Evolutionary conservation across 495 filamentous ascomycete genomes (phyloP).

Genomic region (Podospora comata): DNA sequence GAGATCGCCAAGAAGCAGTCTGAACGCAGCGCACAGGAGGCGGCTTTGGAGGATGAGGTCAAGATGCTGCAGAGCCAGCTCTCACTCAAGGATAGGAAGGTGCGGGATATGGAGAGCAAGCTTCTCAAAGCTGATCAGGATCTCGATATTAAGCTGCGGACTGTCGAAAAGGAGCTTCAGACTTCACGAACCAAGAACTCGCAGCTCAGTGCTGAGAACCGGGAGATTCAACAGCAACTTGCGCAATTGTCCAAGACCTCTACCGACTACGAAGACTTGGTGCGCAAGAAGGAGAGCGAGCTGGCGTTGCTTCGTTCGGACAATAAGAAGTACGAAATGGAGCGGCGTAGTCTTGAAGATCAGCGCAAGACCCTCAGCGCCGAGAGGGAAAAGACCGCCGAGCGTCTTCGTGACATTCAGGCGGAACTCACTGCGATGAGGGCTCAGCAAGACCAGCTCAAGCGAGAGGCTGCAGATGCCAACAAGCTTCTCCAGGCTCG

Average conservation of each 20-base stretch:
- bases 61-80: slow-evolving; percentile 92
- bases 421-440: slow-evolving; percentile 84
- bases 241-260: slow-evolving; percentile 86
- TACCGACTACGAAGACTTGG: slow-evolving; percentile 88
- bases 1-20: slow-evolving; percentile 64
- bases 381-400: slow-evolving; percentile 77
- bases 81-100: slow-evolving; percentile 82
- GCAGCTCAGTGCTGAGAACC: slow-evolving; percentile 77
- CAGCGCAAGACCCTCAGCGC: slow-evolving; percentile 64
- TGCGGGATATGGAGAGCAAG: slow-evolving; percentile 82
- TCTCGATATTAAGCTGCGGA: slow-evolving; percentile 78
- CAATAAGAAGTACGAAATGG: slow-evolving; percentile 70
- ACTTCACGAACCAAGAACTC: slow-evolving; percentile 64
- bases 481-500: slow-evolving; percentile 82
- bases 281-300: slow-evolving; percentile 91
- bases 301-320: slow-evolving; percentile 80
- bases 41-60: slow-evolving; percentile 72
- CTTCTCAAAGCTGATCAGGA: slow-evolving; percentile 84
- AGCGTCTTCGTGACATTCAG: slow-evolving; percentile 76
- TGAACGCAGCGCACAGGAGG: slow-evolving; percentile 67
- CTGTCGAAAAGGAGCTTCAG: slow-evolving; percentile 78
- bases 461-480: slow-evolving; percentile 85
- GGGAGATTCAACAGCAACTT: slow-evolving; percentile 79
- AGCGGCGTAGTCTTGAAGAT: slow-evolving; percentile 70
- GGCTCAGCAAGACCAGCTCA: slow-evolving; percentile 74